phyloP scores from a whole-genome alignment of 2,329 filamentous ascomycete species.

The Salinomyces thailandicus region DNA sequence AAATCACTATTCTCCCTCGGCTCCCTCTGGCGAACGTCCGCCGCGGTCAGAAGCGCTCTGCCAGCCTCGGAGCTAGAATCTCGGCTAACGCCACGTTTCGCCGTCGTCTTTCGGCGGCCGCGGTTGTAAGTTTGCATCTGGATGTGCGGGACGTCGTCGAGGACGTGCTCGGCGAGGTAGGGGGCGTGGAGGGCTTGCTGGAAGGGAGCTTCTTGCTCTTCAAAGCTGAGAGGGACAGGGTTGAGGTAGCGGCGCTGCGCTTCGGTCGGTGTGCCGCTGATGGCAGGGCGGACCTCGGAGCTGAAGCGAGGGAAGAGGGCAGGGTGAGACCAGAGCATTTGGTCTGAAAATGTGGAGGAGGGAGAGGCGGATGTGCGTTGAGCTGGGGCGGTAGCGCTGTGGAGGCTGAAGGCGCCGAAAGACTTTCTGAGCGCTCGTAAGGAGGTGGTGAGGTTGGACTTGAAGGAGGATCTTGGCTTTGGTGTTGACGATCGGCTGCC shows the following conservation, averaged over 20 bases:
- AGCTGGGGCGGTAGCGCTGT: conserved; percentile 18
- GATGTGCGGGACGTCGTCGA: conserved; percentile 42
- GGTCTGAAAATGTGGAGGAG: conserved; percentile 41
- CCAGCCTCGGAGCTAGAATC: conserved; percentile 35
- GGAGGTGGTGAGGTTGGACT: conserved; percentile 54
- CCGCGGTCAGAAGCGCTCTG: conserved; percentile 19
- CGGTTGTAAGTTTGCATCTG: conserved; percentile 53
- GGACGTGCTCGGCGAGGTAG: conserved; percentile 19
- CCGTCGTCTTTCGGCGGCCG: conserved; percentile 25
- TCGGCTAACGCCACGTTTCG: conserved; percentile 7
- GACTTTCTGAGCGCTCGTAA: conserved; percentile 51
- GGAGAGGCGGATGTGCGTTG: conserved; percentile 12
- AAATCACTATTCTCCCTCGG: conserved; percentile 55
- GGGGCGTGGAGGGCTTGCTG: conserved; percentile 27
- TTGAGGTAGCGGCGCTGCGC: conserved; percentile 52
- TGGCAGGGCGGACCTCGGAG: conserved; percentile 50
- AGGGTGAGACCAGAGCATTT: conserved; percentile 50
- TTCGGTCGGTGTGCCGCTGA: conserved; percentile 42
- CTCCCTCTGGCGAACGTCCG: conserved; percentile 46
- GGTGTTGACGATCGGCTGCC: conserved; percentile 25
- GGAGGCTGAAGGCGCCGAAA: conserved; percentile 44
- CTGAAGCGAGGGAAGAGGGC: conserved; percentile 47
- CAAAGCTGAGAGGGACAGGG: conserved; percentile 35
- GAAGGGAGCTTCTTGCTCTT: conserved; percentile 29
- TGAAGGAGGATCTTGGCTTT: conserved; percentile 42